A percentile compares a stretch with the other conserved stretches of the same genome.
These are phyloP conservation scores for Friedmanniomyces simplex DNA, from an alignment of 495 filamentous ascomycete species.

Conservation along the genomic window DNA sequence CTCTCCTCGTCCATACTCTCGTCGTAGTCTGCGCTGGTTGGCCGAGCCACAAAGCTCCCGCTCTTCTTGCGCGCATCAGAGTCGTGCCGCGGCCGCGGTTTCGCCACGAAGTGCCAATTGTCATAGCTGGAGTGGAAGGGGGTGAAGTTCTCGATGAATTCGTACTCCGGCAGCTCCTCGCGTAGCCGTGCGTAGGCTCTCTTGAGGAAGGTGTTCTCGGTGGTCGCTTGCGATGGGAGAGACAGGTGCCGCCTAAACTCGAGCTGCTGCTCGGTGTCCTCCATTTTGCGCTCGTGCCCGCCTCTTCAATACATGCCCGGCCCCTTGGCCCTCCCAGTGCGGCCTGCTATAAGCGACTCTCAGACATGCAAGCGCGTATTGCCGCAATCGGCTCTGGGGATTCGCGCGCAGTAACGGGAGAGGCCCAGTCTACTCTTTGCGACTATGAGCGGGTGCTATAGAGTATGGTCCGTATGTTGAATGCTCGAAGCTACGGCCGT, in stretches of 20 bases:
- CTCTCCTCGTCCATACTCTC: slow-evolving; percentile 10
- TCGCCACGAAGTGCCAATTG: slow-evolving; percentile 34
- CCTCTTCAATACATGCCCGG: not conserved
- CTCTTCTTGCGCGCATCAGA: slow-evolving; percentile 11
- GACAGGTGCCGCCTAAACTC: not conserved
- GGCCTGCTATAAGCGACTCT: not conserved
- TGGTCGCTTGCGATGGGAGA: not conserved
- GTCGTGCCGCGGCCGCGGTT: not conserved
- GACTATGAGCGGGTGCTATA: too few relatives aligned
- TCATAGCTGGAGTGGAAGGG: slow-evolving; percentile 28
- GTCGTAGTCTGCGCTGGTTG: slow-evolving; percentile 9
- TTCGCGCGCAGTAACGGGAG: too few relatives aligned
- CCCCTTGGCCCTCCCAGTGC: not conserved
- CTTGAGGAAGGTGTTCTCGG: slow-evolving; percentile 1
- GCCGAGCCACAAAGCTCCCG: slow-evolving; percentile 10
- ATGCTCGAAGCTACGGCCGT: too few relatives aligned
- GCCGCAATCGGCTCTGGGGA: not conserved
- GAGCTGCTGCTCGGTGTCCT: not conserved
- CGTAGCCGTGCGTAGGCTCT: slow-evolving; percentile 9
- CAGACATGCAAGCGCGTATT: not conserved
- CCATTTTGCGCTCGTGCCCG: not conserved
- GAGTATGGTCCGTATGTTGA: too few relatives aligned
- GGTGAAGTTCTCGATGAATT: slow-evolving; percentile 12
- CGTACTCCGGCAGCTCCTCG: slow-evolving; percentile 19
- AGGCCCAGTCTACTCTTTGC: too few relatives aligned